Evolutionary conservation across 495 filamentous ascomycete genomes (phyloP).

Genomic region (Podospora pseudocomata): DNA sequence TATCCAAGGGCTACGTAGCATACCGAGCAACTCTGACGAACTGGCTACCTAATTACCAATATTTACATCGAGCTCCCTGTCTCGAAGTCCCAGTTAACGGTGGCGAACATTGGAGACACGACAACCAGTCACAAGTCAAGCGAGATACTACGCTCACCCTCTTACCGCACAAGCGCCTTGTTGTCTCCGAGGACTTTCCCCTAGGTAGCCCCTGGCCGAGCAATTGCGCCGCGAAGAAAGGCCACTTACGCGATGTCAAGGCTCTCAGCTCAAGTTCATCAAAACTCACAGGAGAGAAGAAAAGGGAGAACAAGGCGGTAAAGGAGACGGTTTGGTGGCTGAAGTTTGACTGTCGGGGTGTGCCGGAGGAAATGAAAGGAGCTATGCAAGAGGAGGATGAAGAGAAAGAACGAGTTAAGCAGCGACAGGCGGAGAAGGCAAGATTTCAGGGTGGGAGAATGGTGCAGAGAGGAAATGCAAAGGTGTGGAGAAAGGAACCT

Average conservation of each 20-base stretch:
- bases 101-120: not conserved
- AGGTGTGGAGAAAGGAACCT: not conserved
- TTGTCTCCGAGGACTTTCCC: not conserved
- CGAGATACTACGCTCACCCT: not conserved
- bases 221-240: not conserved
- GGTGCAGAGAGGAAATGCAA: not conserved
- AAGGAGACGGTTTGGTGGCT: not conserved
- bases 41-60: not conserved
- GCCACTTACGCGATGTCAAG: not conserved
- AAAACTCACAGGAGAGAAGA: not conserved
- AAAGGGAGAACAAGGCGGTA: not conserved
- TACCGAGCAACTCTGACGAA: not conserved
- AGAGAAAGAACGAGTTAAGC: not conserved
- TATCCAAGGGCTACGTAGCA: not conserved
- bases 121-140: not conserved
- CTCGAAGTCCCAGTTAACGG: not conserved
- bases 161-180: not conserved
- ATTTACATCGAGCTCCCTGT: not conserved
- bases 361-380: not conserved
- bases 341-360: slow-evolving; percentile 1
- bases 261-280: not conserved
- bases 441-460: not conserved
- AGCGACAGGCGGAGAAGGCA: not conserved
- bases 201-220: not conserved
- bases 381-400: not conserved